A percentile compares a stretch with the other conserved stretches of the same genome.
Conservation (phyloP, 2,329 filamentous ascomycete species). For the Paecilomyces dactylethromorphus region DNA sequence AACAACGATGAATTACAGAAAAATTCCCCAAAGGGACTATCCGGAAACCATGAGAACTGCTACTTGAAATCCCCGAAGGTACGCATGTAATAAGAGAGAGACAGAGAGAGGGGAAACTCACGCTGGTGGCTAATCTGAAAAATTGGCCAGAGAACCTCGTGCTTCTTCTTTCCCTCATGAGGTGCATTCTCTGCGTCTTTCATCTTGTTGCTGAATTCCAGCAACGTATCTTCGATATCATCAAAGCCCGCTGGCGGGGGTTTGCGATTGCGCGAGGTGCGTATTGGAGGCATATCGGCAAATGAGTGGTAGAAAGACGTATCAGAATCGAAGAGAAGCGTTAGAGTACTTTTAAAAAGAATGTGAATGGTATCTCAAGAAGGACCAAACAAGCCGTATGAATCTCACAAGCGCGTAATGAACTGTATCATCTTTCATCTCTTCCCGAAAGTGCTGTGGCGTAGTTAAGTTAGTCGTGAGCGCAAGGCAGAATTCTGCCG, state of each 20-base stretch:
- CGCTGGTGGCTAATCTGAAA: conserved; percentile 96
- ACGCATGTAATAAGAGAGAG: not conserved
- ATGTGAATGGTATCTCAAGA: not conserved
- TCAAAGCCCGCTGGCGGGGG: conserved; percentile 61
- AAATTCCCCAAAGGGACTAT: no score
- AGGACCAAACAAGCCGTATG: not conserved
- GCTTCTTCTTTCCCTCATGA: conserved; percentile 70
- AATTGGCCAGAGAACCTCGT: conserved; percentile 93
- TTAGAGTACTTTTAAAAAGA: not conserved
- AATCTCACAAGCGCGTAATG: not conserved
- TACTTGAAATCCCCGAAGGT: not conserved
- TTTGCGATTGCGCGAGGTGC: conserved; percentile 55
- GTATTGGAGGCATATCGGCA: conserved; percentile 53
- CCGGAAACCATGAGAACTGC: not conserved
- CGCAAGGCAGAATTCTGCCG: conserved; percentile 20
- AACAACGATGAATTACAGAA: not conserved
- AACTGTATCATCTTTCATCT: not conserved
- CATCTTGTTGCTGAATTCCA: conserved; percentile 63
- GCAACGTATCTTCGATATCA: conserved; percentile 61
- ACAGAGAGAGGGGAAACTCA: conserved; percentile 34
- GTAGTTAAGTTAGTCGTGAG: not conserved
- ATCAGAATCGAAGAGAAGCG: not conserved
- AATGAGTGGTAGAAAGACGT: not conserved
- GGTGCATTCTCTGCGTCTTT: conserved; percentile 83
- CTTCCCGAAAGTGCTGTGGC: not conserved